Evolutionary conservation across 805 yeast species (phyloP).

Genomic region (Isabelozyma heimii): DNA sequence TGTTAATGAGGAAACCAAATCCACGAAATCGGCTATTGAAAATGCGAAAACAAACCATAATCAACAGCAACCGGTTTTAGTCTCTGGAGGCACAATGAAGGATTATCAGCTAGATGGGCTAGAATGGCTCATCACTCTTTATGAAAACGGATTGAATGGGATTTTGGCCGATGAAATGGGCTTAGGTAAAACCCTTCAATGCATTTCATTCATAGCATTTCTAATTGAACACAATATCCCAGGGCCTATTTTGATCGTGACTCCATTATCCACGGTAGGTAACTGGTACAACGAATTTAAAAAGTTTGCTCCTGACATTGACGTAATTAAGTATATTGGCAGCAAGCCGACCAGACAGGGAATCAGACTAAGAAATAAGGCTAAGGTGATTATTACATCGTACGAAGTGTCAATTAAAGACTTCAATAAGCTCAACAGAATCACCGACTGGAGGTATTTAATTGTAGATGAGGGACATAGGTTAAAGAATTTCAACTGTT

Average conservation of each 20-base stretch:
- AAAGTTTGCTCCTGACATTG: constrained; percentile 69
- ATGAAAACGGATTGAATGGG: constrained; percentile 93
- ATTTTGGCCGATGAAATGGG: constrained; percentile 99
- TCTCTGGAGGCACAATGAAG: constrained; percentile 57
- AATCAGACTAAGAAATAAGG: constrained; percentile 29
- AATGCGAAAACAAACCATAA: constrained; percentile 18
- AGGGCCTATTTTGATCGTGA: constrained; percentile 78
- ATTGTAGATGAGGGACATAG: constrained; percentile 97
- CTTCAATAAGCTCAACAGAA: constrained; percentile 47
- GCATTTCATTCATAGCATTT: constrained; percentile 74
- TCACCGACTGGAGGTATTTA: constrained; percentile 69
- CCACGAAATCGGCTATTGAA: constrained; percentile 21
- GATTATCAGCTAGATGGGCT: constrained; percentile 87
- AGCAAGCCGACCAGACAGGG: constrained; percentile 51
- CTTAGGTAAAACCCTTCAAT: constrained; percentile 88
- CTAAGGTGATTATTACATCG: constrained; percentile 69
- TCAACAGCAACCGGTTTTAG: constrained; percentile 29
- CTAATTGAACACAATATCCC: constrained; percentile 72
- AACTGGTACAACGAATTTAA: constrained; percentile 80
- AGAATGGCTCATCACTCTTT: constrained; percentile 84
- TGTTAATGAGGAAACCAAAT: constrained; percentile 13
- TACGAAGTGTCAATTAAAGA: constrained; percentile 81
- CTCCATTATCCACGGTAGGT: constrained; percentile 80
- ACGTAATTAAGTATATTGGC: constrained; percentile 65
- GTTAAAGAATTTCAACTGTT: constrained; percentile 78